Evolutionary conservation across 768 basidiomycete species (phyloP), one percentile per base, ranked within the genome.

Genomic region (Gymnopilus dilepis): DNA sequence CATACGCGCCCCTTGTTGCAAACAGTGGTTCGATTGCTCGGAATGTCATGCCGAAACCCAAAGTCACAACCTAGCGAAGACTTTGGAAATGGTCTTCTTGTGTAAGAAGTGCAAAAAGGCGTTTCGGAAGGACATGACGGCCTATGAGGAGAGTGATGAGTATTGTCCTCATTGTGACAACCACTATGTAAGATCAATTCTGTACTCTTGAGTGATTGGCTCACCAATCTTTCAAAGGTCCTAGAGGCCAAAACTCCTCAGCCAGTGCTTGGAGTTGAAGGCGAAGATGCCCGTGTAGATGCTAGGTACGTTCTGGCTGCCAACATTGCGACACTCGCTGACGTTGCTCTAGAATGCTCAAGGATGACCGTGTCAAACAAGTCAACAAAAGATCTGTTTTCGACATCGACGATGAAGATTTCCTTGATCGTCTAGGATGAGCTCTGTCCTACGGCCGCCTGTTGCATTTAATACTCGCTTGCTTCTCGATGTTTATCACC

Each of bases 151-250:
- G 73, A 95, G 94, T 70, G 96, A 99, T 73, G 97, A 99, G 76
- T 99, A 89, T 72, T 99, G 97, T 72, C 97, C 97, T 0, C 91
- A 97, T 75, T 98, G 97, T 72, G 97, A 98, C 76, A 99, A 99
- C 72, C 96, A 96, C 72, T 99, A 96, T 73, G 97, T 97, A 72
- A 68, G 91, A 80, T n/a, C n/a, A 21, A 17, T 15, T 55, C 15
- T 11, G 34, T 17, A 30, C 24, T 70, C 22, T 19, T 42, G 7
- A 37, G 12, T 6, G 8, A 40, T 22, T 56, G 19, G 19, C 15
- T 43, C 56, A 53, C 58, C 24, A 1, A 17, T 54, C 13, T 50
- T 26, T 50, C 7, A 22, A n/a, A 98, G 95, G 91, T 99, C 0
- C 81, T 97, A 65, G 92, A 96, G 31, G 96, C 97, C 6, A 97